These are phyloP conservation scores for Neurospora sp. DNA, from an alignment of 495 filamentous ascomycete genomes.

Conservation along the genomic window DNA sequence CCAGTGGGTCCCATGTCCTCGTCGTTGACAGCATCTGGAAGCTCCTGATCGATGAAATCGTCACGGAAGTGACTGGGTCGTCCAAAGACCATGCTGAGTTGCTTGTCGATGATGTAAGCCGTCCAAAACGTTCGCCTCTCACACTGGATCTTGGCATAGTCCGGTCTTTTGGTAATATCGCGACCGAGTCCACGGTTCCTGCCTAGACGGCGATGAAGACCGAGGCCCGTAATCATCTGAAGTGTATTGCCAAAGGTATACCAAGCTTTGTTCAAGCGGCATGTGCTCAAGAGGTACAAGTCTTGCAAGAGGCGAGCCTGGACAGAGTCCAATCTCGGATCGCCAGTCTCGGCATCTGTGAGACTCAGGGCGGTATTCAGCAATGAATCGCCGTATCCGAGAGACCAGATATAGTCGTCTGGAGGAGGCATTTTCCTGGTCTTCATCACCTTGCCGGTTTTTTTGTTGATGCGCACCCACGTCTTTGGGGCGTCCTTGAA, in stretches of 20 bases:
- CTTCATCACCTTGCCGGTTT: not conserved
- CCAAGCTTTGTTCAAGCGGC: conserved; percentile 17
- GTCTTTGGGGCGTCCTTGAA: not conserved
- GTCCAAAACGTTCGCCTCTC: conserved; percentile 50
- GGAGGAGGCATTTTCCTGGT: not conserved
- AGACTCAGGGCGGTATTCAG: conserved; percentile 6
- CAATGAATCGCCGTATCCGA: conserved; percentile 11
- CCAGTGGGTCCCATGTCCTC: conserved; percentile 38
- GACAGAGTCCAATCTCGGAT: conserved; percentile 11
- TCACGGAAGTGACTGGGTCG: conserved; percentile 43
- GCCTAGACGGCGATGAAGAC: conserved; percentile 20
- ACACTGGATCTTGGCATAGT: conserved; percentile 20
- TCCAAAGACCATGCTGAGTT: conserved; percentile 47
- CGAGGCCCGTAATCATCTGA: conserved; percentile 17
- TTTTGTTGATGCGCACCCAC: not conserved
- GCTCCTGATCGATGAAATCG: conserved; percentile 43
- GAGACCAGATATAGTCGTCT: conserved; percentile 10
- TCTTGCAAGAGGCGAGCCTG: conserved; percentile 19
- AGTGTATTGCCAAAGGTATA: conserved; percentile 16
- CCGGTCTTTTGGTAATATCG: conserved; percentile 4
- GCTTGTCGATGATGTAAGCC: conserved; percentile 46
- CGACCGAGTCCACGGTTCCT: conserved; percentile 11
- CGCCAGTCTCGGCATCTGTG: conserved; percentile 10
- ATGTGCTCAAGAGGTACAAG: conserved; percentile 18
- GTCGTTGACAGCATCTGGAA: conserved; percentile 43